Evolutionary conservation across 169 alveolate species (phyloP).

Genomic region (Plasmodium gonderi): DNA sequence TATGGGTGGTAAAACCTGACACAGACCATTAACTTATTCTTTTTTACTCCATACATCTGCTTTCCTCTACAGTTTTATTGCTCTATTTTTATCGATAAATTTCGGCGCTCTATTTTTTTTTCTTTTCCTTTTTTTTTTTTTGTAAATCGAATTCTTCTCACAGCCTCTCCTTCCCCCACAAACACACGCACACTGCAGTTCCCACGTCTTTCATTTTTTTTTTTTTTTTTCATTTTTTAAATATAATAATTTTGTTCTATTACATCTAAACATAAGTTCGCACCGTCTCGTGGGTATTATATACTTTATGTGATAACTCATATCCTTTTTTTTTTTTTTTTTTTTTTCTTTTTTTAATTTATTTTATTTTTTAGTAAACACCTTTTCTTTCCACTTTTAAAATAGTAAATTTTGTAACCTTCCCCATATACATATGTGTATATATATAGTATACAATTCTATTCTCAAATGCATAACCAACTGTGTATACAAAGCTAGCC

Average conservation of each 20-base stretch:
- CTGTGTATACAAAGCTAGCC: too few species aligned
- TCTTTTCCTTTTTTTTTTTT: neutral
- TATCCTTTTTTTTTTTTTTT: neutral
- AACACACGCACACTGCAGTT: too few species aligned
- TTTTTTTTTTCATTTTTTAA: neutral
- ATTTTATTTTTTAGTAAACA: too few species aligned
- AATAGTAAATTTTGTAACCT: neutral
- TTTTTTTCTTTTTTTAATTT: too few species aligned
- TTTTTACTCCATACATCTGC: too few species aligned
- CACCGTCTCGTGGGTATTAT: neutral
- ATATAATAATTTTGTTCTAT: neutral
- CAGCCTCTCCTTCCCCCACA: neutral
- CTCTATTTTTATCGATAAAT: neutral
- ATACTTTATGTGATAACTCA: neutral
- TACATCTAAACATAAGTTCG: neutral
- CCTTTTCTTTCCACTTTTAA: neutral
- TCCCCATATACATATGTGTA: too few species aligned
- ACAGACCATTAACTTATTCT: too few species aligned
- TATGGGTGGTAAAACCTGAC: constrained; percentile 40
- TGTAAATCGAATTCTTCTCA: neutral
- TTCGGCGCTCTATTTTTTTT: neutral
- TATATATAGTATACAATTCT: too few species aligned
- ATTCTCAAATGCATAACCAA: neutral
- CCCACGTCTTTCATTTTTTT: neutral
- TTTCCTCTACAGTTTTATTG: too few species aligned